Base-by-base conservation (phyloP, 257 asterid species). In the Solanum pimpinellifolium region DNA sequence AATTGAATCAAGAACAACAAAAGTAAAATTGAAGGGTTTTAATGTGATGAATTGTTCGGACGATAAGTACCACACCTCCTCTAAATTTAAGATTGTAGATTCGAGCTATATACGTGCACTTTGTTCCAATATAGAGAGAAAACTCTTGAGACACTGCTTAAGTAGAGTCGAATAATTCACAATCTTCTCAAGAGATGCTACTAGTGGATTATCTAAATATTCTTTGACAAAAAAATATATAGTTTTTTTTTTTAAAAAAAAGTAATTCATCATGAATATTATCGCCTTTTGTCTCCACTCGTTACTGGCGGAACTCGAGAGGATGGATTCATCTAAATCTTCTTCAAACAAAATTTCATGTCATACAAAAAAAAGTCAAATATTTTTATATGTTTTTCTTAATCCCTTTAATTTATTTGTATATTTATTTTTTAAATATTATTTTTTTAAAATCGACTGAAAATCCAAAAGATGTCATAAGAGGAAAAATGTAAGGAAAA, bases 161-260 rank as follows among this genome's bases (percentile, higher is more conserved):
- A 59, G 94, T 33, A 94, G 89, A 10, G 90, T 81, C 11, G 60
- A 41, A 82, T 93, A 91, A 83, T 69, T 90, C n/a, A 93, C 89
- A 86, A 95, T 96, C 87, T 91, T 94, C 9, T 93, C 94, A 88
- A 94, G 98, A 80, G 93, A 81, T 5, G 93, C 96, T 65, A 92
- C 52, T 2, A 1, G 18, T n/a, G 1, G 94, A 69, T 65, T 4
- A 65, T 2, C 18, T n/a, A 5, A 11, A 62, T 62, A 1, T 23
- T 62, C 33, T n/a, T 62, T n/a, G 16, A 4, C 13, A 1, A 65
- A 11, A 62, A n/a, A 11, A 4, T 11, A 0, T 62, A 62, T 65
- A 2, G 15, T n/a, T 4, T 37, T 37, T 37, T 31, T 31, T 2
- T 9, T 3, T n/a, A n/a, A n/a, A 23, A 11, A 11, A 42, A 47